A percentile compares a stretch with the other conserved stretches of the same genome.
Evolutionary conservation across 495 filamentous ascomycete genomes (phyloP).

Genomic region (Penicillium samsonianum): DNA sequence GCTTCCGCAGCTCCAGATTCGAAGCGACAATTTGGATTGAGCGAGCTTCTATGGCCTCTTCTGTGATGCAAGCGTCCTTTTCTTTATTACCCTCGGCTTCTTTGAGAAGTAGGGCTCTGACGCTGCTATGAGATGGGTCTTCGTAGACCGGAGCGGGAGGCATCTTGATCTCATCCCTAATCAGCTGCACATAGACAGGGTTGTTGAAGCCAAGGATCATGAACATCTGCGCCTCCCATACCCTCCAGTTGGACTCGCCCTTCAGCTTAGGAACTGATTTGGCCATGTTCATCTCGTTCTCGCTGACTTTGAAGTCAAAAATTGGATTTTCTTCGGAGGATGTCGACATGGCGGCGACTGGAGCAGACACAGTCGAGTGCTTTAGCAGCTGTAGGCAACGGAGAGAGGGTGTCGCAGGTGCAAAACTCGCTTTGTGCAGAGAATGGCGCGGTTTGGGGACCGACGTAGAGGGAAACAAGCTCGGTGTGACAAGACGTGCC

Average conservation of each 20-base stretch:
- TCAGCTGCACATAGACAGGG: neutral
- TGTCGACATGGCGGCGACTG: neutral
- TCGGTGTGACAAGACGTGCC: neutral
- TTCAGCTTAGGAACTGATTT: neutral
- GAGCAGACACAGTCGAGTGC: neutral
- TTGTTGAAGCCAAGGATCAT: neutral
- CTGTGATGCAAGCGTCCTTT: neutral
- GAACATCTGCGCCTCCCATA: neutral
- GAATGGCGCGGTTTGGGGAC: neutral
- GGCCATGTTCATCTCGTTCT: neutral
- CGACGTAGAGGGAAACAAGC: neutral
- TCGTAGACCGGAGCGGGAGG: neutral
- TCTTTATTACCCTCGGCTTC: neutral
- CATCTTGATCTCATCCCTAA: neutral
- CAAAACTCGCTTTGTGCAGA: neutral
- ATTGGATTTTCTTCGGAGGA: neutral
- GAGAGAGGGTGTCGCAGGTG: neutral
- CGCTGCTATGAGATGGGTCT: neutral
- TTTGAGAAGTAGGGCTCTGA: neutral
- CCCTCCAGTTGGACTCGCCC: neutral
- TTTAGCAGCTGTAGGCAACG: neutral
- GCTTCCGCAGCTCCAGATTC: neutral
- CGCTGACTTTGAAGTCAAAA: neutral
- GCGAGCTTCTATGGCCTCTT: neutral
- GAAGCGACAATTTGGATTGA: neutral